These are phyloP conservation scores for Nepenthes gracilis DNA, from an alignment of 148 eudicot genomes.

Conservation along the genomic window DNA sequence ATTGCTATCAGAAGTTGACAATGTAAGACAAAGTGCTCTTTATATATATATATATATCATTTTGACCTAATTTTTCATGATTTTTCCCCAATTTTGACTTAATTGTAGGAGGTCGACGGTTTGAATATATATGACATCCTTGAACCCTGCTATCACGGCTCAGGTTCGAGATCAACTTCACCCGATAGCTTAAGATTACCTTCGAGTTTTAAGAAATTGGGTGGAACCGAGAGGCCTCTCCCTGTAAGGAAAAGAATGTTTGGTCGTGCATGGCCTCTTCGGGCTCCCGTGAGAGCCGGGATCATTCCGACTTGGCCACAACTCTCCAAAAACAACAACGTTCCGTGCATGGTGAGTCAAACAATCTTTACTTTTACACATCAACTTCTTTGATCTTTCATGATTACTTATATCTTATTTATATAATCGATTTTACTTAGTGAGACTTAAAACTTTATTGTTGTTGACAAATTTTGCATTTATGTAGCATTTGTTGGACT, in stretches of 20 bases:
- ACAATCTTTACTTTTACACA: neutral
- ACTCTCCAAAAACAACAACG: conserved; percentile 32
- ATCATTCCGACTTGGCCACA: conserved; percentile 88
- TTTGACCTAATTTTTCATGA: neutral
- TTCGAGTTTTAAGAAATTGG: conserved; percentile 63
- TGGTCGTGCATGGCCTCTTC: conserved; percentile 95
- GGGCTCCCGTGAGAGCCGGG: conserved; percentile 84
- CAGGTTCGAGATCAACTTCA: conserved; percentile 13
- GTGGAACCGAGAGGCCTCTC: conserved; percentile 70
- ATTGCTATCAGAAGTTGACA: conserved; percentile 42
- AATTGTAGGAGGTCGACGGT: conserved; percentile 36
- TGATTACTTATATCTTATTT: neutral
- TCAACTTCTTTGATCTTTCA: neutral
- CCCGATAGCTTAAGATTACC: conserved; percentile 34
- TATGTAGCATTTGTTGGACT: no score
- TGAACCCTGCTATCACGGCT: conserved; percentile 79
- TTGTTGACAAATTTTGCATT: no score
- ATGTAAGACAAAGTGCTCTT: conserved; percentile 15
- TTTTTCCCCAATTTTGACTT: neutral
- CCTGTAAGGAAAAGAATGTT: conserved; percentile 86
- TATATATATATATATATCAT: neutral
- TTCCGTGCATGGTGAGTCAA: conserved; percentile 75
- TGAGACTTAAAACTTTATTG: no score
- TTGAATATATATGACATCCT: conserved; percentile 76
- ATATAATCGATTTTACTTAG: neutral